Base-by-base conservation (phyloP, 2,329 filamentous ascomycete genomes). In the Trichophyton simii region DNA sequence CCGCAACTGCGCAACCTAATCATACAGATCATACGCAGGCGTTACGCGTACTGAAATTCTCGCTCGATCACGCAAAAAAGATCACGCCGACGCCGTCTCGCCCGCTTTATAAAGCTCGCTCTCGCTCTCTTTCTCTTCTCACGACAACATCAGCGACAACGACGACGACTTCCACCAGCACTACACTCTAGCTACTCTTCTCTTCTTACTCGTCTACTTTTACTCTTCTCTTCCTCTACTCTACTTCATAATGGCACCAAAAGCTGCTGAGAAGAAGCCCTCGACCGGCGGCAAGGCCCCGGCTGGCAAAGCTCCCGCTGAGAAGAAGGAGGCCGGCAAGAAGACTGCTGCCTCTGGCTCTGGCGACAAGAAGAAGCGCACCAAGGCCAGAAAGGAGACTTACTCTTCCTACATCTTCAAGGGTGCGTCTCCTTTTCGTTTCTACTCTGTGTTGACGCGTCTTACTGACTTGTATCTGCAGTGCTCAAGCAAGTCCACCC, bases 321-420 rank as follows among this genome's bases (percentile, higher is more conserved):
- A 96, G 86, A 96, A 96, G 88, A 96, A 97, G 87, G 92, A 97
- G 81, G 94, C 92, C 68, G 94, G 92, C 83, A 99, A 99, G 89
- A 99, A 97, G 88, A 97, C 94, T 60, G 72, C 76, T 58, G 80
- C 84, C 69, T 90, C 92, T 64, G 86, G 91, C 65, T 86, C 89
- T 75, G 94, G 94, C 67, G 94, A 97, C 72, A 97, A 97, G 91
- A 99, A 99, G 89, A 99, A 97, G 91, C 90, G 94, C 76, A 95
- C 91, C 82, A 99, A 99, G 91, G 89, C 91, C 69, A 87, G 94
- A 81, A 97, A 97, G 88, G 94, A 99, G 85, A 99, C 94, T n/a
- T 99, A 99, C 84, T 95, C 89, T 70, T 95, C 90, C 61, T 99
- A 99, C 86, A 99, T 99, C 81, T 99, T 97, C 89, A 99, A 97